Percentiles rank a stretch among this genome's conserved stretches.
Evolutionary conservation across 805 yeast genomes (phyloP).

Genomic region (Saccharomycopsis malanga): DNA sequence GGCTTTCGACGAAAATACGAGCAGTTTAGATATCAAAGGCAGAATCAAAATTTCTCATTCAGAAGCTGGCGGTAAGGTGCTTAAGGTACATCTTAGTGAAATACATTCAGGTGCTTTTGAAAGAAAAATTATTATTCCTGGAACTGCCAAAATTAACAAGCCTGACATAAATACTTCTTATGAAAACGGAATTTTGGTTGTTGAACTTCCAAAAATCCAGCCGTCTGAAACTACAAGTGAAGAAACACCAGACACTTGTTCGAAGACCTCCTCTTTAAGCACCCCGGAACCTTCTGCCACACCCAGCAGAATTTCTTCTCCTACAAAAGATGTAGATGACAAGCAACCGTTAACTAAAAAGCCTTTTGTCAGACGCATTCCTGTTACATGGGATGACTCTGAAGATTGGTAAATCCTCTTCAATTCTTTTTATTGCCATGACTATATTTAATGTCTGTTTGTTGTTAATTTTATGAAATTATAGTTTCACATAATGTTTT

Average conservation of each 20-base stretch:
- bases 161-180: neutral
- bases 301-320: too few species aligned
- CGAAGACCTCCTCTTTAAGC: too few species aligned
- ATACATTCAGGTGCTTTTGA: neutral
- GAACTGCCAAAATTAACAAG: neutral
- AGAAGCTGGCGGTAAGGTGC: neutral
- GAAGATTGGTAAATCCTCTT: slow-evolving; percentile 1
- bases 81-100: neutral
- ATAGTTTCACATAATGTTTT: too few species aligned
- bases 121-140: neutral
- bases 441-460: neutral
- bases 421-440: neutral
- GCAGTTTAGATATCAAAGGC: slow-evolving; percentile 32
- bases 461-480: too few species aligned
- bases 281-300: neutral
- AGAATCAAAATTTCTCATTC: slow-evolving; percentile 5
- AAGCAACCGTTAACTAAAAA: neutral
- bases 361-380: slow-evolving; percentile 1
- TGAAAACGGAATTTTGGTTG: slow-evolving; percentile 4
- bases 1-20: slow-evolving; percentile 32
- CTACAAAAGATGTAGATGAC: too few species aligned
- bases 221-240: too few species aligned
- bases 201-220: slow-evolving; percentile 4
- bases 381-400: slow-evolving; percentile 3
- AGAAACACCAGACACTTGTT: too few species aligned